Evolutionary conservation across 2,329 filamentous ascomycete genomes (phyloP).

Genomic region (Neobulgaria alba): DNA sequence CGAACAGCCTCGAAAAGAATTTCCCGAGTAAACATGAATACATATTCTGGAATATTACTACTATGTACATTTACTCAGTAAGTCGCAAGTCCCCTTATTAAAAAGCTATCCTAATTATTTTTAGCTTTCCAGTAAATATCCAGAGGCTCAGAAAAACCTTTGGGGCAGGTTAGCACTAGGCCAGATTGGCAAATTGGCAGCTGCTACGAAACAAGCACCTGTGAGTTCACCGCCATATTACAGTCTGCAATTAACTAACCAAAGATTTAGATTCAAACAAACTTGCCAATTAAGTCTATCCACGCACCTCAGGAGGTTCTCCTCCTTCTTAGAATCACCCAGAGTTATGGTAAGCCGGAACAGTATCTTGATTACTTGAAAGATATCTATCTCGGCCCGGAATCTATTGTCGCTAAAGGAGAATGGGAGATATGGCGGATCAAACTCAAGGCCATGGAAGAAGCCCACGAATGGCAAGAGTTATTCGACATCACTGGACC

Average conservation of each 20-base stretch:
- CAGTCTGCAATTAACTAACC: neutral
- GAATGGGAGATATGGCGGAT: slow-evolving; percentile 29
- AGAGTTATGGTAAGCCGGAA: slow-evolving; percentile 18
- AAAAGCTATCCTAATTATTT: slow-evolving; percentile 7
- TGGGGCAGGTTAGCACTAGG: slow-evolving; percentile 24
- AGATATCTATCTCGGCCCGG: slow-evolving; percentile 25
- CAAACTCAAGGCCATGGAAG: slow-evolving; percentile 21
- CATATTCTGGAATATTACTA: slow-evolving; percentile 28
- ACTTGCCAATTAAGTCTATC: slow-evolving; percentile 25
- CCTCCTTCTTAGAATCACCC: slow-evolving; percentile 24
- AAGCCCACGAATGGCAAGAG: slow-evolving; percentile 22
- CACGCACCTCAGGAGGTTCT: slow-evolving; percentile 29
- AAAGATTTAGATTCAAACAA: slow-evolving; percentile 17
- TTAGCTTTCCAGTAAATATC: slow-evolving; percentile 20
- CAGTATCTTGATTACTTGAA: slow-evolving; percentile 24
- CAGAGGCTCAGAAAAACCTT: slow-evolving; percentile 23
- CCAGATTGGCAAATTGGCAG: slow-evolving; percentile 26
- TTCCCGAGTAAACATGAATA: slow-evolving; percentile 27
- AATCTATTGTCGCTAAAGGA: slow-evolving; percentile 27
- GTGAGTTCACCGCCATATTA: slow-evolving; percentile 20
- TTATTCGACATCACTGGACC: slow-evolving; percentile 20
- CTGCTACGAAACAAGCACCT: slow-evolving; percentile 22
- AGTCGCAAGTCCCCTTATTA: slow-evolving; percentile 2
- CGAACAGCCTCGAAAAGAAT: slow-evolving; percentile 27
- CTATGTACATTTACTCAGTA: slow-evolving; percentile 27